These are phyloP conservation scores for Syzygium aqueum DNA, from an alignment of 345 rosid genomes.

Conservation along the genomic window DNA sequence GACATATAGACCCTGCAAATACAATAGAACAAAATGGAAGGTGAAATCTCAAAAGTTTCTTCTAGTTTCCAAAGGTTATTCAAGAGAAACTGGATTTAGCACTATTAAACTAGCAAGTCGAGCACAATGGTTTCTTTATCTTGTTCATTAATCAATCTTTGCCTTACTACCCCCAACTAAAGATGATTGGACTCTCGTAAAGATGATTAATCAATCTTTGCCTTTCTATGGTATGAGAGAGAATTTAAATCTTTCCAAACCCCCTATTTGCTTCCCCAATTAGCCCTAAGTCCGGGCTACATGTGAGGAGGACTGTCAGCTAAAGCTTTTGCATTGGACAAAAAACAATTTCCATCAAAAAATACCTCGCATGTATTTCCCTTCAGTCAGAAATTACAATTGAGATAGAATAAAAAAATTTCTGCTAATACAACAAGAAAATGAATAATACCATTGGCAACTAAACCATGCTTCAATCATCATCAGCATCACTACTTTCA, in stretches of 20 bases:
- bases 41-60: neutral
- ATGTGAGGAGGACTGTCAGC: neutral
- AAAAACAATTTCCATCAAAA: neutral
- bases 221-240: neutral
- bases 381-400: neutral
- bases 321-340: neutral
- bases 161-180: neutral
- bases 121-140: neutral
- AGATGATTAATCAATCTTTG: neutral
- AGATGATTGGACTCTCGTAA: neutral
- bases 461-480: neutral
- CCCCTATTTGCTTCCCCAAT: neutral
- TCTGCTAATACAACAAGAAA: neutral
- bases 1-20: no score
- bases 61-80: neutral
- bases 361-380: neutral
- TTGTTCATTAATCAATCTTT: neutral
- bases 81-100: neutral
- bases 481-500: slow-evolving; percentile 37
- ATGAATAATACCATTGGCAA: neutral
- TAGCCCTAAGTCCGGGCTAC: neutral
- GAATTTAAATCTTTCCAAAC: neutral
- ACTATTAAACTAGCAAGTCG: neutral
- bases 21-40: neutral
- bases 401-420: neutral